Evolutionary conservation across 2,329 filamentous ascomycete species (phyloP), one percentile per base, ranked within the genome.

Genomic region (Sporothrix euskadiensis): DNA sequence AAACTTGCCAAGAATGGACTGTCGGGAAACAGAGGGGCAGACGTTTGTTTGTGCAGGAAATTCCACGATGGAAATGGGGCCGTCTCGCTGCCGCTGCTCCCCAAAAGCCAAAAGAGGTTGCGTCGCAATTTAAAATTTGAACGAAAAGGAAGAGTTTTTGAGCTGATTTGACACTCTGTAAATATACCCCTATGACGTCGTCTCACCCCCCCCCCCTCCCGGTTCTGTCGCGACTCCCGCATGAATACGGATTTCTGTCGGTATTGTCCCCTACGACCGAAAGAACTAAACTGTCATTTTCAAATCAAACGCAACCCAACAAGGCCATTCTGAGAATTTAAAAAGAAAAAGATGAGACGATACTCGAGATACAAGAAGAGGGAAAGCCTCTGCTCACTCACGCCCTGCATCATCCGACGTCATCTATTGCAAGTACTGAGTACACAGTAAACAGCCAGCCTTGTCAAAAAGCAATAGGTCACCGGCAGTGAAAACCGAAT

Each of bases 171-270:
- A 54, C 52, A 8, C 41, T 19, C 41, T 41, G 16, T 8, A 49
- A 47, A 66, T 19, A 35, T 19, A 32, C 19, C 26, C 63, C 65
- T 49, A 68, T 68, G 65, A 68, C 65, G 44, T 68, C 65, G 65
- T 35, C 16, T 19, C 5, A 22, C 12, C 10, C n/a, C 35, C 22
- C 12, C n/a, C n/a, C 35, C 35, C 32, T n/a, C 41, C n/a, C 35
- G 35, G 41, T 9, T 3, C 3, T 14, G 10, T 49, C 14, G 26
- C 4, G 10, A 49, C 9, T 41, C 35, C 44, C n/a, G 59, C 59
- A 47, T 66, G 22, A 66, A 30, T 30, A 26, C 61, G 39, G 19
- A 47, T 30, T 30, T 66, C 39, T 66, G 22, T 66, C 39, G 61
- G 61, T 6, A 47, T 66, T 39, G 26, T 66, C 10, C 47, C 47